These are phyloP conservation scores for Candida pini DNA, from an alignment of 805 yeast species.

Conservation along the genomic window DNA sequence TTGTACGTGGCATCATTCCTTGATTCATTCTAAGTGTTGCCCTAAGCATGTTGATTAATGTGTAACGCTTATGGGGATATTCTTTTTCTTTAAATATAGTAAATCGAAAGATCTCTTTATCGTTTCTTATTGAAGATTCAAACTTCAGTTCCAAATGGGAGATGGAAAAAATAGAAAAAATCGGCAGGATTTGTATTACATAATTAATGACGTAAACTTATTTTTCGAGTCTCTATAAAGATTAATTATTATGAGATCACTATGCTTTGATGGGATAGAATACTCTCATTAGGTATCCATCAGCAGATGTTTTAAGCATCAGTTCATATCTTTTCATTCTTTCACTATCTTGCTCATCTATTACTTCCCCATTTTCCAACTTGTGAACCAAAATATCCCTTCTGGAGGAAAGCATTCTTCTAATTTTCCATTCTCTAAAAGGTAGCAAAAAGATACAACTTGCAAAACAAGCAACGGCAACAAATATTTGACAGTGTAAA, in stretches of 20 bases:
- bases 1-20: slow-evolving; percentile 7
- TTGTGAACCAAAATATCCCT: slow-evolving; percentile 4
- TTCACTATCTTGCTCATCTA: slow-evolving; percentile 3
- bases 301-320: slow-evolving; percentile 5
- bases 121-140: too few species aligned
- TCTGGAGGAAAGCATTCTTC: slow-evolving; percentile 31
- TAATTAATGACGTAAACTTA: neutral
- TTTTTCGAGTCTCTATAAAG: too few species aligned
- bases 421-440: slow-evolving; percentile 51
- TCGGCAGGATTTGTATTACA: neutral
- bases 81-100: neutral
- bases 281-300: slow-evolving; percentile 15
- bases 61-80: neutral
- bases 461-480: slow-evolving; percentile 42
- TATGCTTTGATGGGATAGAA: slow-evolving; percentile 26
- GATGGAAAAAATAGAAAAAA: neutral
- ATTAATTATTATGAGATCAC: too few species aligned
- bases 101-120: too few species aligned
- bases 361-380: slow-evolving; percentile 1
- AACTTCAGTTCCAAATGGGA: too few species aligned
- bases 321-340: slow-evolving; percentile 12
- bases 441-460: slow-evolving; percentile 39
- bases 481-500: slow-evolving; percentile 55
- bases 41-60: neutral
- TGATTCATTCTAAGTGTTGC: too few species aligned